Conservation (phyloP, 1,284 basidiomycete genomes). For the Sporisorium scitamineum region DNA sequence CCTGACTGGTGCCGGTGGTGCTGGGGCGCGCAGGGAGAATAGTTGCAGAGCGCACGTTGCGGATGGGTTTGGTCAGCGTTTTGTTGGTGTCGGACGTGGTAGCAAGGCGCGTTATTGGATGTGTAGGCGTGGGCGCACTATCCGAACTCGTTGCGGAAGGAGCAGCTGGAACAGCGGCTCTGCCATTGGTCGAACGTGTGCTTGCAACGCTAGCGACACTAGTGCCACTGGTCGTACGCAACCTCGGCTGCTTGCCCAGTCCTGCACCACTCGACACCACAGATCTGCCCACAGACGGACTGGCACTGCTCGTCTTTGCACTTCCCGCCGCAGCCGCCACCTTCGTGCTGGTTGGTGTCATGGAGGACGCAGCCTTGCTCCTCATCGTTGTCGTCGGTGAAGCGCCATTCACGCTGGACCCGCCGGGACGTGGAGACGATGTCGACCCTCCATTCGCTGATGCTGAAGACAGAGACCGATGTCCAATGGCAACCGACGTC, state of each 20-base stretch:
- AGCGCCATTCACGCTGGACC: background rate
- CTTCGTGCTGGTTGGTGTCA: background rate
- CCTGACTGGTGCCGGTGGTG: background rate
- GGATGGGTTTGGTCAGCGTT: slow-evolving; percentile 27
- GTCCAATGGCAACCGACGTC: slow-evolving; percentile 41
- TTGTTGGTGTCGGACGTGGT: slow-evolving; percentile 17
- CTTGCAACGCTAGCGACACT: slow-evolving; percentile 18
- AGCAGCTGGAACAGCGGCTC: background rate
- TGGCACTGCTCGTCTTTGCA: background rate
- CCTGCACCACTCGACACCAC: background rate
- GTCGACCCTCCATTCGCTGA: slow-evolving; percentile 16
- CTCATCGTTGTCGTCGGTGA: background rate
- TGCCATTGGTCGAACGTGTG: slow-evolving; percentile 1
- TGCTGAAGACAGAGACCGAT: slow-evolving; percentile 26
- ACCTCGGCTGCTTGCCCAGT: slow-evolving; percentile 1
- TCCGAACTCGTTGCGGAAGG: background rate
- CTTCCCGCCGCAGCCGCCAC: background rate
- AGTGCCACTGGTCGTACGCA: slow-evolving; percentile 13
- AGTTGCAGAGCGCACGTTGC: slow-evolving; percentile 18
- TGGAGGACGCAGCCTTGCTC: background rate
- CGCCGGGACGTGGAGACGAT: slow-evolving; percentile 5
- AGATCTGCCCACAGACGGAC: background rate
- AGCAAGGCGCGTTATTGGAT: background rate
- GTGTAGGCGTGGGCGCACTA: slow-evolving; percentile 4
- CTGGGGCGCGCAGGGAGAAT: slow-evolving; percentile 5